Conservation (phyloP, 83 land plant species). For the Isoetes engelmannii region DNA sequence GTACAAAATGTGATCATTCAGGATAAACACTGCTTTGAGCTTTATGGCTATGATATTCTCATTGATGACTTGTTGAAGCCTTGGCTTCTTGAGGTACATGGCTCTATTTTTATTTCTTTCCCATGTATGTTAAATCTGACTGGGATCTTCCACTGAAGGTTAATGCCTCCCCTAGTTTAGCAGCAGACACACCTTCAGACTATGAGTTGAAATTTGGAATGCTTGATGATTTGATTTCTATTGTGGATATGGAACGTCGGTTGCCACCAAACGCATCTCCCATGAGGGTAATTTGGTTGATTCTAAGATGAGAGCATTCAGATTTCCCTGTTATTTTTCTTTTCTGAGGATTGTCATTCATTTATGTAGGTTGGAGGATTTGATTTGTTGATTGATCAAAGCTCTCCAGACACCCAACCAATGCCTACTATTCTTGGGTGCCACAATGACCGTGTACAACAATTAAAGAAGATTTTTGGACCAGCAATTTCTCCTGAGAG, state of each 20-base stretch:
- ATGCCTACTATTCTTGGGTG: slow-evolving; percentile 25
- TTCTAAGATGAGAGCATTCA: not conserved
- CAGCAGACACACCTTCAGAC: slow-evolving; percentile 37
- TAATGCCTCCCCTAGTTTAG: slow-evolving; percentile 41
- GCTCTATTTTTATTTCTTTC: not conserved
- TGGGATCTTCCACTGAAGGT: slow-evolving; percentile 13
- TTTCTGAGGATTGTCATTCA: not conserved
- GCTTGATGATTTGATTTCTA: slow-evolving; percentile 34
- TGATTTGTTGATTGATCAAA: slow-evolving; percentile 37
- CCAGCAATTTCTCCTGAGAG: no score
- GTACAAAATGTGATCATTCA: slow-evolving; percentile 40
- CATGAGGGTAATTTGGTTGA: slow-evolving; percentile 7
- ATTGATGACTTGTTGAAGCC: slow-evolving; percentile 34
- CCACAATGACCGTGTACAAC: slow-evolving; percentile 28
- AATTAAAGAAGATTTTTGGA: slow-evolving; percentile 18
- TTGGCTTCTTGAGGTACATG: slow-evolving; percentile 40
- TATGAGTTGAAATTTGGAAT: slow-evolving; percentile 38
- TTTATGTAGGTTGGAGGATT: slow-evolving; percentile 33
- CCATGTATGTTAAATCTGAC: not conserved
- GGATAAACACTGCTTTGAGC: slow-evolving; percentile 44
- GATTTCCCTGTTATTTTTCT: not conserved
- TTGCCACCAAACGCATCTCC: slow-evolving; percentile 16
- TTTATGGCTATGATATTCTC: slow-evolving; percentile 41
- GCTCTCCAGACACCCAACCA: slow-evolving; percentile 10
- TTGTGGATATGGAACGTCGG: slow-evolving; percentile 38